Evolutionary conservation across 2,329 filamentous ascomycete genomes (phyloP), one percentile per base, ranked within the genome.

Genomic region (Diaporthe sp.): DNA sequence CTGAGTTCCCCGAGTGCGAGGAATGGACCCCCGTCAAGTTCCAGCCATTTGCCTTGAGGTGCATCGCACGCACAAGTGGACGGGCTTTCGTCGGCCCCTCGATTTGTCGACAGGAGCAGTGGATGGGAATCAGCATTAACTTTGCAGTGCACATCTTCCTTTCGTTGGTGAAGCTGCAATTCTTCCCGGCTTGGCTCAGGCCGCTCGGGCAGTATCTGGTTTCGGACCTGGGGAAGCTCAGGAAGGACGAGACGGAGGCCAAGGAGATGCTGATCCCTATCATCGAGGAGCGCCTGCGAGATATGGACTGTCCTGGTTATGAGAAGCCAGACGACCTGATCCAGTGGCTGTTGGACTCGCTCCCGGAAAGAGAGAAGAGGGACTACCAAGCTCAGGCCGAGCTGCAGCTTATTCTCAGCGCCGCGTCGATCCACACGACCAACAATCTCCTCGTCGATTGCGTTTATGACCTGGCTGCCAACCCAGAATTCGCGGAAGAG

Each of bases 21-120:
- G 89, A 90, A 75, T 91, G 89, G 89, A 89, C 86, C 1, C 79
- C 87, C 0, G 85, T 90, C 68, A 86, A 85, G 77, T 85, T 90
- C 77, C 87, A 89, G 50, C 85, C 86, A 0, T 87, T 90, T 73
- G 82, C 88, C 57, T 83, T 91, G 2, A 83, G 87, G 30, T 84
- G 87, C 5, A 83, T 92, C 15, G 86, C 89, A 9, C 86, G 89
- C 2, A 78, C 91, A 30, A 89, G 88, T 35, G 88, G 89, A 1
- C 83, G 86, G 28, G 85, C 87, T 6, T 90, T 91, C 76, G 85
- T 90, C 9, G 89, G 89, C 1, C 78, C 85, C 3, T 80, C 83
- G 19, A 82, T 90, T 72, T 89, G 86, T 77, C 87, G 88, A 25
- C 82, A 87, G 54, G 86, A 89, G 77, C 83, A 86, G 74, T 91